Conservation (phyloP, 768 basidiomycete genomes). For the Collybia sordida region DNA sequence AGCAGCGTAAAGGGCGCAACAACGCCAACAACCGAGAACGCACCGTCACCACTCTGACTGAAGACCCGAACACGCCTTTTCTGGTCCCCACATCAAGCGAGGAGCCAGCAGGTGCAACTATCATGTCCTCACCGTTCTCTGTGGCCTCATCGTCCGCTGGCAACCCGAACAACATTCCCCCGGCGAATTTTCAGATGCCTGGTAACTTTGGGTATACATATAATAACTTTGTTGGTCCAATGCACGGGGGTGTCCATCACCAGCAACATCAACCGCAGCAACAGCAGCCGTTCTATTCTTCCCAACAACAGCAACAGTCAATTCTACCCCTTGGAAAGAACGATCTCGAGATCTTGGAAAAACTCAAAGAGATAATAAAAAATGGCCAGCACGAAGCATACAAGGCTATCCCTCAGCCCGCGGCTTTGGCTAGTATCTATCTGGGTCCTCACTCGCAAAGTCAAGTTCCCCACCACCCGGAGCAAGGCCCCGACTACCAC, state of each 20-base stretch:
- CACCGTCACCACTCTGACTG: conserved; percentile 66
- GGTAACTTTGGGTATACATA: conserved; percentile 39
- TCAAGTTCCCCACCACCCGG: conserved; percentile 16
- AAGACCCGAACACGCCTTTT: conserved; percentile 54
- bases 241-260: conserved; percentile 27
- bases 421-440: conserved; percentile 62
- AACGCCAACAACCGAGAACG: conserved; percentile 59
- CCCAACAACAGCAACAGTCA: conserved; percentile 17
- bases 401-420: conserved; percentile 64
- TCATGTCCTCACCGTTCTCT: conserved; percentile 39
- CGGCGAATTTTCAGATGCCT: conserved; percentile 30
- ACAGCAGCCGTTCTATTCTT: conserved; percentile 19
- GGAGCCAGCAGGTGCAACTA: conserved; percentile 37
- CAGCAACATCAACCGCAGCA: conserved; percentile 24
- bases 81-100: conserved; percentile 53
- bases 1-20: conserved; percentile 53
- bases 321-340: conserved; percentile 53
- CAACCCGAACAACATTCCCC: conserved; percentile 23
- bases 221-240: conserved; percentile 28
- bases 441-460: conserved; percentile 44
- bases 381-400: conserved; percentile 72
- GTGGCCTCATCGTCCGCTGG: conserved; percentile 31
- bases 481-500: conserved; percentile 20
- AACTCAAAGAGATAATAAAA: conserved; percentile 72
- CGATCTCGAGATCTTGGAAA: conserved; percentile 75